phyloP scores from a whole-genome alignment of 306 rosid genomes.

The Mimosa bimucronata region DNA sequence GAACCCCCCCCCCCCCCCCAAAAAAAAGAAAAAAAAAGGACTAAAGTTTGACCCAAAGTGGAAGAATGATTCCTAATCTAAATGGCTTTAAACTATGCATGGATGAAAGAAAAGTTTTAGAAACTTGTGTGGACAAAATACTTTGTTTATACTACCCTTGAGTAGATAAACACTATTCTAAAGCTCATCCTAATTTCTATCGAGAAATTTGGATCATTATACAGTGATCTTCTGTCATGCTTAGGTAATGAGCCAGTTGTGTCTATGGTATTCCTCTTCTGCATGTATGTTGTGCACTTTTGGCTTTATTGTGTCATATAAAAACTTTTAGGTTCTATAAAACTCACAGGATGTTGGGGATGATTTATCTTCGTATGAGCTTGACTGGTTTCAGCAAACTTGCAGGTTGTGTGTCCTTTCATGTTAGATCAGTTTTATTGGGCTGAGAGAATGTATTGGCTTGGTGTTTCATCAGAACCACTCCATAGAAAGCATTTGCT shows the following conservation, averaged over 20 bases:
- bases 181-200: too few species aligned
- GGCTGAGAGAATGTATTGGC: conserved; percentile 93
- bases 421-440: conserved; percentile 84
- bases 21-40: too few species aligned
- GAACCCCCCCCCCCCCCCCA: too few species aligned
- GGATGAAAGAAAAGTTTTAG: too few species aligned
- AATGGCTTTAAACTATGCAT: too few species aligned
- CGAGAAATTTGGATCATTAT: neutral
- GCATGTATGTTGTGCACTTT: neutral
- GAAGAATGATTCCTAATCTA: too few species aligned
- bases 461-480: conserved; percentile 84
- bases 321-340: neutral
- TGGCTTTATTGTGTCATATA: neutral
- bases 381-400: conserved; percentile 35
- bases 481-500: conserved; percentile 61
- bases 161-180: too few species aligned
- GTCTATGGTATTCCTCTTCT: neutral
- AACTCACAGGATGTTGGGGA: conserved; percentile 7
- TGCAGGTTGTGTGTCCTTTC: conserved; percentile 83
- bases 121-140: too few species aligned
- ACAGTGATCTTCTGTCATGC: neutral
- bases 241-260: neutral
- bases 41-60: too few species aligned
- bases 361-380: conserved; percentile 3
- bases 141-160: too few species aligned